Conservation (phyloP, 2,329 filamentous ascomycete species). For the Penicillium sp. region DNA sequence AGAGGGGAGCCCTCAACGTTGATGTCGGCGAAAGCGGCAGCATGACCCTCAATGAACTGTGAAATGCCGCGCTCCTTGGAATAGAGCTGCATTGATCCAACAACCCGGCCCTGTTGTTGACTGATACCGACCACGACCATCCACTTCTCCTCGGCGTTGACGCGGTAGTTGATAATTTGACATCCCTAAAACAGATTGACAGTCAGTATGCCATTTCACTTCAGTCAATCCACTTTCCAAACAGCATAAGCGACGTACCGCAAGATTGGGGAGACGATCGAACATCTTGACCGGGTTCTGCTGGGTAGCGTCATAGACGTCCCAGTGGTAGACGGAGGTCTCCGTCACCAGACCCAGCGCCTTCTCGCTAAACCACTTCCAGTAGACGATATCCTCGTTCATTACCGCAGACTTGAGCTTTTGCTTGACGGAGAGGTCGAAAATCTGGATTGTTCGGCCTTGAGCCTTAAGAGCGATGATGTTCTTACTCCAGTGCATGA, state of each 20-base stretch:
- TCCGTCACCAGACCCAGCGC: constrained; percentile 90
- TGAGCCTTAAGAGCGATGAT: constrained; percentile 97
- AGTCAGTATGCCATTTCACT: constrained; percentile 8
- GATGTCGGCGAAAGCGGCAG: constrained; percentile 88
- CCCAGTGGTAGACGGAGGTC: constrained; percentile 93
- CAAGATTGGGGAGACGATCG: constrained; percentile 88
- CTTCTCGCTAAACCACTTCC: constrained; percentile 97
- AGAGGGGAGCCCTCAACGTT: constrained; percentile 84
- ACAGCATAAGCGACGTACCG: constrained; percentile 58
- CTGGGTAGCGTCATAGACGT: constrained; percentile 85
- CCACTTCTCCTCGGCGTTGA: constrained; percentile 95
- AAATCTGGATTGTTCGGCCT: constrained; percentile 93
- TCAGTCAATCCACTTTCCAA: neutral
- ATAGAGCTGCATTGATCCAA: constrained; percentile 95
- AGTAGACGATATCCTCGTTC: constrained; percentile 97
- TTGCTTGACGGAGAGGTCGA: constrained; percentile 88
- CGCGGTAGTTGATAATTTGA: constrained; percentile 99
- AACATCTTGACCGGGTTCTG: constrained; percentile 85
- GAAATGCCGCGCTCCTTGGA: constrained; percentile 95
- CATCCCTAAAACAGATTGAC: constrained; percentile 66
- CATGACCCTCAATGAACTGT: constrained; percentile 96
- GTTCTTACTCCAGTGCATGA: constrained; percentile 97
- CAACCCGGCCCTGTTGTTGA: constrained; percentile 87
- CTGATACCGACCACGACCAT: constrained; percentile 97
- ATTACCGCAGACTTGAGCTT: constrained; percentile 97